phyloP scores from a whole-genome alignment of 176 grass and related monocot genomes.

The Carex kokanica region DNA sequence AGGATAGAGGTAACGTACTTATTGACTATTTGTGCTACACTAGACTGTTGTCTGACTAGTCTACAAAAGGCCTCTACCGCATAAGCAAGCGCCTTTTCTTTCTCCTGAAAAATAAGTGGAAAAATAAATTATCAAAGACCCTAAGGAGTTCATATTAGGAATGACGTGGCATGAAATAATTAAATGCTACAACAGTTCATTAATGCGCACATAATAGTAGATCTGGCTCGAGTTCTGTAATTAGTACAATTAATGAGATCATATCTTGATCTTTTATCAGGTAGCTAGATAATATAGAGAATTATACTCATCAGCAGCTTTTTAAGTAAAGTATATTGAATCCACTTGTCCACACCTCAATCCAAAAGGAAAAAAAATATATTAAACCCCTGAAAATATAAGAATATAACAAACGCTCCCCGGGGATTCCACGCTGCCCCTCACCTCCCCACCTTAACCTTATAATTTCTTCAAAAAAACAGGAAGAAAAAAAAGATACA shows the following conservation, averaged over 20 bases:
- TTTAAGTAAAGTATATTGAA: neutral
- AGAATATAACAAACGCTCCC: neutral
- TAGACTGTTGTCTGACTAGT: constrained; percentile 92
- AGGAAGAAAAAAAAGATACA: too few relatives aligned
- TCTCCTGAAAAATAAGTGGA: constrained; percentile 66
- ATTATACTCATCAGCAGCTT: neutral
- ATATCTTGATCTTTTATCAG: neutral
- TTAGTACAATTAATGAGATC: neutral
- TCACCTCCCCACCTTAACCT: neutral
- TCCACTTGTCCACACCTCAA: neutral
- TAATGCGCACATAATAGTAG: neutral
- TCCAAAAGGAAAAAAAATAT: neutral
- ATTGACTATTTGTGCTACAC: constrained; percentile 84
- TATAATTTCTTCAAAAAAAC: neutral
- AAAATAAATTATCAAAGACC: constrained; percentile 25
- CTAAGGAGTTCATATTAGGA: neutral
- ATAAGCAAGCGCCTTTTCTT: constrained; percentile 95
- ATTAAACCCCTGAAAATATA: neutral
- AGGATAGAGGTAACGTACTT: constrained; percentile 50
- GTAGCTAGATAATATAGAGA: neutral
- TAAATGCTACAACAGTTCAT: neutral
- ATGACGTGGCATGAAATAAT: neutral
- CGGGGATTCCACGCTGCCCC: neutral
- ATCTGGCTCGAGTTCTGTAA: neutral
- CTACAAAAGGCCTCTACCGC: constrained; percentile 97